Base-by-base conservation (phyloP, 228 moss, liverwort and hornwort species). In the Sphagnum magellanicum region DNA sequence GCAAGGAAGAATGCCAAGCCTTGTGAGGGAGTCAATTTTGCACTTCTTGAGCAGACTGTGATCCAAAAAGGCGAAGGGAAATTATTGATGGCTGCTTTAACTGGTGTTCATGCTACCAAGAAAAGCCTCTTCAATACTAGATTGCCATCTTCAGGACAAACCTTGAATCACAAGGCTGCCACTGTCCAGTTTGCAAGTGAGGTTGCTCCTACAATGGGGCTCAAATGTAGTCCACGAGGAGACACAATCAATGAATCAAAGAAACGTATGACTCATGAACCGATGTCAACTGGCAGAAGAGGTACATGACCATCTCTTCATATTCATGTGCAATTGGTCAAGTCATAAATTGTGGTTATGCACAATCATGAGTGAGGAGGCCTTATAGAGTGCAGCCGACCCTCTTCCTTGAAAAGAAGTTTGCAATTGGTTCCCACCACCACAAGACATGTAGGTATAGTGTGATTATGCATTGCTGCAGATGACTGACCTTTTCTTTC, bases 31-130 rank as follows among this genome's bases (percentile, higher is more conserved):
- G 50, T 72, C 4, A 51, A 75, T 17, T 75, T 65, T 68, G 48
- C 66, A 48, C 61, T 72, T 49, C 79, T 72, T 57, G 72, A 75
- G 64, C 65, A 69, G 16, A 59, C 69, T 62, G 66, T 11, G 10
- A 59, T 68, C 51, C 65, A 72, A 66, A 72, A 61, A 14, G 53
- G 69, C 49, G 75, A 75, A 75, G 72, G 72, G 32, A 69, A 72
- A 66, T 52, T 75, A 17, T 59, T 74, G 49, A 50, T 79, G 61
- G 61, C 75, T 48, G 75, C 79, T 72, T 75, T 75, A 50, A 75
- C 60, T 47, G 75, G 79, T 53, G 75, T 75, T 59, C 69, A 74
- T 32, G 65, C 72, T 68, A 67, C 65, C 11, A 70, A 79, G 51
- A 72, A 60, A 53, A 60, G 50, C 17, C 50, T 64, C 12, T 2